Evolutionary conservation across 106 monocot genomes (phyloP).

Genomic region (Ottelia alismoides): DNA sequence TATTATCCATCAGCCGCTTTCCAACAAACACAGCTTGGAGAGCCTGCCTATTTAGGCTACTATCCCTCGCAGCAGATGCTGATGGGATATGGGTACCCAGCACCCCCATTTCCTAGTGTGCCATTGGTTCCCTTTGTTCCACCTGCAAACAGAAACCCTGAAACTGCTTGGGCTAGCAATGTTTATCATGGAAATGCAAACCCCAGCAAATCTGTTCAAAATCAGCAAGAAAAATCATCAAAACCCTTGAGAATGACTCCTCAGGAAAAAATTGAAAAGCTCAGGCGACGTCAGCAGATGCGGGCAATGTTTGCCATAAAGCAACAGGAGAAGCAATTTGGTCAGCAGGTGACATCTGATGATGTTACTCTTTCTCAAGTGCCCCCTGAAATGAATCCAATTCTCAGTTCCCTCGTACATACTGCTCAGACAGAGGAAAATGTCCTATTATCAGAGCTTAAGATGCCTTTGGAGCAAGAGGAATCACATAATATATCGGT

Average conservation of each 20-base stretch:
- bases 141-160: conserved; percentile 13
- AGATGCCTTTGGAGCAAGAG: conserved; percentile 23
- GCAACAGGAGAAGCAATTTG: conserved; percentile 73
- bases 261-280: conserved; percentile 92
- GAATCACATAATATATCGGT: conserved; percentile 25
- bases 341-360: conserved; percentile 25
- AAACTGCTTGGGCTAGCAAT: conserved; percentile 11
- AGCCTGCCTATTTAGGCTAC: conserved; percentile 13
- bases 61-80: conserved; percentile 27
- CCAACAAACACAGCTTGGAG: conserved; percentile 19
- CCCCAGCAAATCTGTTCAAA: neutral
- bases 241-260: conserved; percentile 61
- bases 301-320: conserved; percentile 92
- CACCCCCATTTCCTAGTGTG: conserved; percentile 25
- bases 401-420: conserved; percentile 9
- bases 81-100: conserved; percentile 39
- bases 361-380: conserved; percentile 28
- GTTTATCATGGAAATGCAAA: conserved; percentile 1
- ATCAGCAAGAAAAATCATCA: conserved; percentile 2
- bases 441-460: conserved; percentile 27
- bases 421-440: conserved; percentile 28
- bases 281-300: conserved; percentile 74
- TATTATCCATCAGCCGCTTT: conserved; percentile 14
- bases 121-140: conserved; percentile 17
- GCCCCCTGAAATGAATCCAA: conserved; percentile 25